Evolutionary conservation across 2,329 filamentous ascomycete genomes (phyloP), one percentile per base, ranked within the genome.

Genomic region (Alternaria metachromatica): DNA sequence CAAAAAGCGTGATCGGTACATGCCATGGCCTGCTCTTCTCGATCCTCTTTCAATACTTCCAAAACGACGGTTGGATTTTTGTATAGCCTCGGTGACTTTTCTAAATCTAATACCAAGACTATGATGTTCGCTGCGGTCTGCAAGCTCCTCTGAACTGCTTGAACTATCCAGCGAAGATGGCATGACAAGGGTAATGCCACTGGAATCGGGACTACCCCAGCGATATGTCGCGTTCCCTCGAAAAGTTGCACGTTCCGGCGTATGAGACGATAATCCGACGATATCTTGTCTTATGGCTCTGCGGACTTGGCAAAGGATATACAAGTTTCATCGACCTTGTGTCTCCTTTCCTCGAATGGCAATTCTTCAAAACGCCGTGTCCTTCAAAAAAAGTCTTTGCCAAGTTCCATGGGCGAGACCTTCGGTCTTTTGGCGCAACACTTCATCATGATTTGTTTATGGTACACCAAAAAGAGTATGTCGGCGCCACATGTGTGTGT

Each of bases 151-250:
- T 37, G 8, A n/a, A 9, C 15, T n/a, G 33, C 4, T 37, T 9
- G 0, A n/a, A 37, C 4, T n/a, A 0, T 9, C 2, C 33, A n/a
- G 0, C 15, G 2, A n/a, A 37, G 15, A 37, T n/a, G 15, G 4
- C 2, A 37, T 37, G 33, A 10, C 15, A n/a, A 37, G 2, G 10
- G 4, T n/a, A 5, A 10, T 37, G 33, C 1, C 33, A 1, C 33
- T 37, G 7, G 15, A n/a, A 37, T 37, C 33, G 15, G 15, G 8
- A 37, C 4, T n/a, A 5, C 15, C 13, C 3, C 15, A 37, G 33
- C 15, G 2, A 9, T n/a, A 37, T n/a, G 15, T 37, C 33, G 7
- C 15, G 33, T 37, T 15, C 15, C 33, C 7, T 37, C 15, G 7
- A 37, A 37, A 37, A n/a, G 6, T 15, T 8, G 13, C 6, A 37